Evolutionary conservation across 805 yeast species (phyloP).

Genomic region (Candida golubevii): DNA sequence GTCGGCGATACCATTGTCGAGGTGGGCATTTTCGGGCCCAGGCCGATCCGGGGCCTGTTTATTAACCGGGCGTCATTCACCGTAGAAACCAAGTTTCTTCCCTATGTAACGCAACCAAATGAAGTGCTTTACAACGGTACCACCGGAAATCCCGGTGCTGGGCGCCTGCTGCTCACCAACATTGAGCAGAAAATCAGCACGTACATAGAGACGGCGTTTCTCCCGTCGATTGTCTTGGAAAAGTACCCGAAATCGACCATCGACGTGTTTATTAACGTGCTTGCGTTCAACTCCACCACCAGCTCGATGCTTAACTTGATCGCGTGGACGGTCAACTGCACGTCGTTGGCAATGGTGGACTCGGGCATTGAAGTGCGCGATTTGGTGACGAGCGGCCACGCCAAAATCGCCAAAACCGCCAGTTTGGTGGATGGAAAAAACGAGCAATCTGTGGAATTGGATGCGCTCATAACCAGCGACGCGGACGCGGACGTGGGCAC

Average conservation of each 20-base stretch:
- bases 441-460: neutral
- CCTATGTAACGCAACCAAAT: conserved; percentile 42
- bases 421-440: too few species aligned
- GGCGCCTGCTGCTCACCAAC: conserved; percentile 31
- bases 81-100: conserved; percentile 54
- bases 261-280: conserved; percentile 66
- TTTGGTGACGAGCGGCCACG: conserved; percentile 63
- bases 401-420: conserved; percentile 15
- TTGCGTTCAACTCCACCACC: conserved; percentile 39
- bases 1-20: conserved; percentile 56
- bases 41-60: conserved; percentile 76
- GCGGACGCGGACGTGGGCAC: conserved; percentile 1
- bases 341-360: conserved; percentile 74
- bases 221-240: conserved; percentile 53
- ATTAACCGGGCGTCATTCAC: conserved; percentile 60
- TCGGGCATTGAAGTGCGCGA: conserved; percentile 80
- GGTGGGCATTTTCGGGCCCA: conserved; percentile 81
- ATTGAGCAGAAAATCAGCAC: conserved; percentile 48
- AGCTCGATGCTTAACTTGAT: conserved; percentile 34
- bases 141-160: conserved; percentile 17
- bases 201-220: conserved; percentile 47
- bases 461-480: conserved; percentile 10
- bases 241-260: conserved; percentile 90
- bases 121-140: conserved; percentile 25
- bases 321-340: conserved; percentile 55